phyloP scores from a whole-genome alignment of 345 rosid species.

The Viola odorata region DNA sequence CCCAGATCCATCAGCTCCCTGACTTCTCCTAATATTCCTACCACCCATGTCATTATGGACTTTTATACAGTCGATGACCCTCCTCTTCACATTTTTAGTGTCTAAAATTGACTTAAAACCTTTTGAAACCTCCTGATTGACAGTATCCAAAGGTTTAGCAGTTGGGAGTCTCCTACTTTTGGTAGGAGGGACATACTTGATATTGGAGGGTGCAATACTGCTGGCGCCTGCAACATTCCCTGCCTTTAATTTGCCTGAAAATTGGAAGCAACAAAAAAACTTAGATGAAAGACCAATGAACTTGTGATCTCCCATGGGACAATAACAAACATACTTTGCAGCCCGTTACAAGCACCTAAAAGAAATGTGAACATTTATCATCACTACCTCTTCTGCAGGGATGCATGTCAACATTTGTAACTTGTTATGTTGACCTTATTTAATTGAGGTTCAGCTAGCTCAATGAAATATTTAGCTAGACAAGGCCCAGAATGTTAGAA shows the following conservation, averaged over 20 bases:
- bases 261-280: slow-evolving; percentile 1
- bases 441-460: neutral
- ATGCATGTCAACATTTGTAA: too few relatives aligned
- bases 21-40: slow-evolving; percentile 55
- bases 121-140: slow-evolving; percentile 35
- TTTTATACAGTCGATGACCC: slow-evolving; percentile 33
- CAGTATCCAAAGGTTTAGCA: slow-evolving; percentile 28
- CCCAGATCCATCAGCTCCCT: slow-evolving; percentile 93
- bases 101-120: slow-evolving; percentile 35
- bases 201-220: slow-evolving; percentile 15
- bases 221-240: slow-evolving; percentile 20
- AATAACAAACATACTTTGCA: too few relatives aligned
- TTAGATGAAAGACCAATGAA: neutral
- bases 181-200: slow-evolving; percentile 34
- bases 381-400: too few relatives aligned
- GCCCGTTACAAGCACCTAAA: too few relatives aligned
- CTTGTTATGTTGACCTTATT: too few relatives aligned
- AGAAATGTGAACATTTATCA: too few relatives aligned
- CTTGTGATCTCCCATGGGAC: too few relatives aligned
- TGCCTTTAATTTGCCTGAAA: slow-evolving; percentile 57
- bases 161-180: slow-evolving; percentile 36
- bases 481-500: too few relatives aligned
- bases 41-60: slow-evolving; percentile 33
- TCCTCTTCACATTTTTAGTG: slow-evolving; percentile 46
- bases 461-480: neutral